These are phyloP conservation scores for Leccinum uliginosum DNA, from an alignment of 768 basidiomycete genomes.

Conservation along the genomic window DNA sequence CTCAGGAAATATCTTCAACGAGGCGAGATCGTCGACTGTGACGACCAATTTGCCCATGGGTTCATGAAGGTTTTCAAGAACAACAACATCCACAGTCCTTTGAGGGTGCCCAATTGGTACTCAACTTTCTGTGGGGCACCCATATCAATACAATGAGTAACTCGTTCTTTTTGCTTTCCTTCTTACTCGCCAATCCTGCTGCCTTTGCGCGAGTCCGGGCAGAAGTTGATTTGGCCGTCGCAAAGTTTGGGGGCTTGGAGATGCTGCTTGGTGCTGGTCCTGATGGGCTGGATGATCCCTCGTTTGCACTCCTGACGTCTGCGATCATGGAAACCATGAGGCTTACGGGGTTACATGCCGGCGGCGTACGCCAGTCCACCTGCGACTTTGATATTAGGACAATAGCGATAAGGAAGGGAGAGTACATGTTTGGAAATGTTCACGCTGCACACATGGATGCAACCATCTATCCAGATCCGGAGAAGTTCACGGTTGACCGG, in stretches of 20 bases:
- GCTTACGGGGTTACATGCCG: conserved; percentile 15
- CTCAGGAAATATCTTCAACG: conserved; percentile 14
- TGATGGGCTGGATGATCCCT: conserved; percentile 12
- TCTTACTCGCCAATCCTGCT: conserved; percentile 40
- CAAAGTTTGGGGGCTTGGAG: conserved; percentile 11
- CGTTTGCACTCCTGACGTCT: conserved; percentile 20
- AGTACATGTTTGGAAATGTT: conserved; percentile 17
- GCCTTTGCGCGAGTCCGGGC: conserved; percentile 41
- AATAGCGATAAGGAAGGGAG: conserved; percentile 19
- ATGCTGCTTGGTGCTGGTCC: conserved; percentile 10
- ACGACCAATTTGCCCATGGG: conserved; percentile 4
- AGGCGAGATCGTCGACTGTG: conserved; percentile 2
- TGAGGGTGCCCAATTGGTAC: conserved; percentile 17
- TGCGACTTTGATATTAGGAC: conserved; percentile 15
- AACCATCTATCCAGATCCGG: conserved; percentile 7
- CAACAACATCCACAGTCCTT: conserved; percentile 12
- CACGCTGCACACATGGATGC: conserved; percentile 18
- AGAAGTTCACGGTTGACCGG: conserved; percentile 17
- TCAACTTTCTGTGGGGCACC: conserved; percentile 19
- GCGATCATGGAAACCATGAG: conserved; percentile 27
- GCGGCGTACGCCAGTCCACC: conserved; percentile 13
- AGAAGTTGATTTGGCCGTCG: conserved; percentile 38
- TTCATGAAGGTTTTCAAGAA: conserved; percentile 18
- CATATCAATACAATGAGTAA: conserved; percentile 23
- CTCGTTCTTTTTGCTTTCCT: conserved; percentile 16